These are phyloP conservation scores for Aspergillus bridgeri DNA, from an alignment of 495 filamentous ascomycete species.

Conservation along the genomic window DNA sequence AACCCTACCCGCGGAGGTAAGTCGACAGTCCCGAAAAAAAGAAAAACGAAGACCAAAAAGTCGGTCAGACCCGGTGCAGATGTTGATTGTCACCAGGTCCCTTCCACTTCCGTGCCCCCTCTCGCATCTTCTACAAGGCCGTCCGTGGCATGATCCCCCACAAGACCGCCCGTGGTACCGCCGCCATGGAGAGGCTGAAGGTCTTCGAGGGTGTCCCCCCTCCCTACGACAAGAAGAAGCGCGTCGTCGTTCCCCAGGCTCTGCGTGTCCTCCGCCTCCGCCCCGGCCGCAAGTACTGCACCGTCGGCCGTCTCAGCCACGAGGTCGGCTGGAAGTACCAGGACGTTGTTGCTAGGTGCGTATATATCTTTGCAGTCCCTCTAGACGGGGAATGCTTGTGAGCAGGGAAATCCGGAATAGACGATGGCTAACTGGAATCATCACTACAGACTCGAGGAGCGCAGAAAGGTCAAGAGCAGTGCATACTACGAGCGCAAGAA, in stretches of 20 bases:
- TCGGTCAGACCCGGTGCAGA: constrained; percentile 21
- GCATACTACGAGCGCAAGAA: constrained; percentile 99
- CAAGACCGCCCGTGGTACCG: constrained; percentile 97
- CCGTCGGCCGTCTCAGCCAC: constrained; percentile 92
- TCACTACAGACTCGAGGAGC: constrained; percentile 83
- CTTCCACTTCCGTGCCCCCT: constrained; percentile 99
- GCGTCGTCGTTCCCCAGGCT: constrained; percentile 97
- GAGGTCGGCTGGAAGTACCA: constrained; percentile 99
- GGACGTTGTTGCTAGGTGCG: constrained; percentile 94
- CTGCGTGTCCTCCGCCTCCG: constrained; percentile 90
- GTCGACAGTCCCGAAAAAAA: constrained; percentile 23
- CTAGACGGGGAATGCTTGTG: too few relatives aligned
- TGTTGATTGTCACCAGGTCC: constrained; percentile 57
- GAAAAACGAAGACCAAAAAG: not conserved
- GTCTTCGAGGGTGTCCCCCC: constrained; percentile 99
- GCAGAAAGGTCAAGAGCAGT: constrained; percentile 96
- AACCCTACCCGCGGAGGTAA: constrained; percentile 96
- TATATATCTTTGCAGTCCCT: constrained; percentile 21
- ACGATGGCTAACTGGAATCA: constrained; percentile 36
- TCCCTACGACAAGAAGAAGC: constrained; percentile 99
- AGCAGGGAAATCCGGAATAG: not conserved
- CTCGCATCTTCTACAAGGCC: constrained; percentile 99
- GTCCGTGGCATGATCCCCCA: constrained; percentile 99
- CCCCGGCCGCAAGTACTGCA: constrained; percentile 99
- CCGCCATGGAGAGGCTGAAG: constrained; percentile 96